Conservation (phyloP, 2,329 filamentous ascomycete genomes). For the Ceratocystis cubensis region DNA sequence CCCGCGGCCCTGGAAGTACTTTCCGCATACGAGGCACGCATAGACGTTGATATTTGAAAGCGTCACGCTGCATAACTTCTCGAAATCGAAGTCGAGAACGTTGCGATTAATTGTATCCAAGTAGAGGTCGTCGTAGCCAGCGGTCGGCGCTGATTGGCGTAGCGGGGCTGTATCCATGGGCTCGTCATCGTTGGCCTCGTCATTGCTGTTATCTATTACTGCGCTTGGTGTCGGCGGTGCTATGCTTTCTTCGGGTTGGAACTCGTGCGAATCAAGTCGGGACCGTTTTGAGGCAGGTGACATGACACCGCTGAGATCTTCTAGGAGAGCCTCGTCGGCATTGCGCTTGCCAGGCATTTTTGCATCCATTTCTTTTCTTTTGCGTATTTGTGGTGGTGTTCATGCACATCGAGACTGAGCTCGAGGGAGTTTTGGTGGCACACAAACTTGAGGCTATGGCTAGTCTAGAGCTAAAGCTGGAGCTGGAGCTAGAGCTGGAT, state of each 20-base stretch:
- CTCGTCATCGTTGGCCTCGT: conserved; percentile 33
- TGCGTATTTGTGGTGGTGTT: neutral
- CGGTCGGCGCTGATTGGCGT: conserved; percentile 65
- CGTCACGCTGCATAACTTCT: conserved; percentile 92
- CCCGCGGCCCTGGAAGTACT: conserved; percentile 89
- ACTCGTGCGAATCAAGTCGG: conserved; percentile 31
- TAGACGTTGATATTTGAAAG: conserved; percentile 98
- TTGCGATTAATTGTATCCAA: conserved; percentile 92
- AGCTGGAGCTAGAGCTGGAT: neutral
- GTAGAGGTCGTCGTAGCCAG: conserved; percentile 90
- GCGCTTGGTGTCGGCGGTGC: conserved; percentile 13
- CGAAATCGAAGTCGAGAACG: conserved; percentile 94
- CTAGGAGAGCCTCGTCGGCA: conserved; percentile 44
- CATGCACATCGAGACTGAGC: neutral
- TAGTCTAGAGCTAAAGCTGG: no score
- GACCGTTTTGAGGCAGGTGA: conserved; percentile 50
- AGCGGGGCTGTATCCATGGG: conserved; percentile 35
- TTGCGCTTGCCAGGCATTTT: conserved; percentile 36
- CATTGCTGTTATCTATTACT: conserved; percentile 27
- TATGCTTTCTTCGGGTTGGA: conserved; percentile 22
- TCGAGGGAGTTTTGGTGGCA: neutral
- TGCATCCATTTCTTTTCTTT: neutral
- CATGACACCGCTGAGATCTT: conserved; percentile 41
- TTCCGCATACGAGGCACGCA: conserved; percentile 92
- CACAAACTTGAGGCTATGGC: neutral